Percentiles rank a stretch among this genome's conserved stretches.
Evolutionary conservation across 495 filamentous ascomycete genomes (phyloP).

Genomic region (Sporormia fimetaria): DNA sequence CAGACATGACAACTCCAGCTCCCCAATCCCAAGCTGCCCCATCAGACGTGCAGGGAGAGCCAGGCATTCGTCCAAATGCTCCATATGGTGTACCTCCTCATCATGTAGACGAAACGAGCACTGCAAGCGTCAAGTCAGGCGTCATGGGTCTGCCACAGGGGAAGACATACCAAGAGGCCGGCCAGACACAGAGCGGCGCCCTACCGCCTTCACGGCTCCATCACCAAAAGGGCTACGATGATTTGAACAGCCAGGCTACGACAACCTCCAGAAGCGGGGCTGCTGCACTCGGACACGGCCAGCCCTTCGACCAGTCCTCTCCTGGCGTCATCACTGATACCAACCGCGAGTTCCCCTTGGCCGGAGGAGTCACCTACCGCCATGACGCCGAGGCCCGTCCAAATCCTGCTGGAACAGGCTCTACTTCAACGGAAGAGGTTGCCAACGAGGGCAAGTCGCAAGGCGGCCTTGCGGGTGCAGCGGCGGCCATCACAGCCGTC

Average conservation of each 20-base stretch:
- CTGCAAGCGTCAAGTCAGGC: conserved; percentile 30
- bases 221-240: no score
- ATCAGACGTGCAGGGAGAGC: no score
- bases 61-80: conserved; percentile 1
- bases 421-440: conserved; percentile 3
- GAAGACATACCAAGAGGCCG: conserved; percentile 3
- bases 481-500: background rate
- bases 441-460: background rate
- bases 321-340: background rate
- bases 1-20: no score
- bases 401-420: background rate
- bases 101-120: conserved; percentile 20
- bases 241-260: no score
- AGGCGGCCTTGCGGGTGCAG: conserved; percentile 1
- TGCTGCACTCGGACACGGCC: no score
- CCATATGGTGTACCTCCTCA: background rate
- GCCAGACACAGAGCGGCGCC: no score
- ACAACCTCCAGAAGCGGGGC: no score
- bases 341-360: conserved; percentile 1
- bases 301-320: background rate
- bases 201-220: no score
- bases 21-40: no score
- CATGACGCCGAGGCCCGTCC: background rate
- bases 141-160: conserved; percentile 23
- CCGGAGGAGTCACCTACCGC: conserved; percentile 9